phyloP scores from a whole-genome alignment of 192 early-diverging fungal genomes.

The Umbelopsis sp. region DNA sequence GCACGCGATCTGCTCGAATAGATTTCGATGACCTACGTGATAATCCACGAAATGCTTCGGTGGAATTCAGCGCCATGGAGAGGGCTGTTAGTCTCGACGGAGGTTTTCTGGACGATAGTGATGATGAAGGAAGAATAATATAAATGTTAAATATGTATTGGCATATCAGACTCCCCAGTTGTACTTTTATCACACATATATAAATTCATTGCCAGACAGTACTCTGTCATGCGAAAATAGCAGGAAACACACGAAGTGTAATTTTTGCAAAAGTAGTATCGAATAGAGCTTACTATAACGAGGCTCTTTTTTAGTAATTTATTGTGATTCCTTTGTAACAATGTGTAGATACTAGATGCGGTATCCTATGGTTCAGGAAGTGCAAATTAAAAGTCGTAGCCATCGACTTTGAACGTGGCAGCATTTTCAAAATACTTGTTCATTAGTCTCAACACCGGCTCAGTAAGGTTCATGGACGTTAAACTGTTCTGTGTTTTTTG shows the following conservation, averaged over 20 bases:
- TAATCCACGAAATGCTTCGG: slow-evolving; percentile 23
- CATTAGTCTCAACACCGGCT: slow-evolving; percentile 60
- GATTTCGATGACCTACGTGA: slow-evolving; percentile 35
- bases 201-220: too few relatives aligned
- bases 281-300: too few relatives aligned
- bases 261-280: too few relatives aligned
- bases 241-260: too few relatives aligned
- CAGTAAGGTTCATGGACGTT: slow-evolving; percentile 72
- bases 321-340: too few relatives aligned
- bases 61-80: slow-evolving; percentile 26
- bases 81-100: slow-evolving; percentile 5
- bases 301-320: too few relatives aligned
- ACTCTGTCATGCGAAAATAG: too few relatives aligned
- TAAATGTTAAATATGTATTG: background rate
- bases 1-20: slow-evolving; percentile 30
- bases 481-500: slow-evolving; percentile 79
- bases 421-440: slow-evolving; percentile 58
- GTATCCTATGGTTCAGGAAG: too few relatives aligned
- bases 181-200: too few relatives aligned
- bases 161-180: too few relatives aligned
- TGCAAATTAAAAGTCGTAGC: slow-evolving; percentile 24
- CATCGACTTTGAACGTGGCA: slow-evolving; percentile 52
- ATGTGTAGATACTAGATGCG: too few relatives aligned
- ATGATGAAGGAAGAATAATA: slow-evolving; percentile 22
- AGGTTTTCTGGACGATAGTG: slow-evolving; percentile 22